These are phyloP conservation scores for Echinosophora koreensis DNA, from an alignment of 306 rosid genomes.

Conservation along the genomic window DNA sequence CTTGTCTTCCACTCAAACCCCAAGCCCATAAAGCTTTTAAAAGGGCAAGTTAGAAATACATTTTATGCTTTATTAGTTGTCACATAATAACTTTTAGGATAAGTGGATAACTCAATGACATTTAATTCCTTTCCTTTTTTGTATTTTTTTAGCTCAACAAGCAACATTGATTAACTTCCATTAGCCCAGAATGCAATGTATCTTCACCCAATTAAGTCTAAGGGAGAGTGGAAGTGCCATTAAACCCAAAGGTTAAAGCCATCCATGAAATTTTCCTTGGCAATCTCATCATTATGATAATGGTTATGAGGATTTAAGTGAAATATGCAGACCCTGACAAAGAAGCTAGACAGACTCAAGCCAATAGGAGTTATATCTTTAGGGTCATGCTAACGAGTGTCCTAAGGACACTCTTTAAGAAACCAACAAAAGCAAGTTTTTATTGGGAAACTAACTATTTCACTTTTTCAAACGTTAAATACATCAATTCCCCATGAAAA, in stretches of 20 bases:
- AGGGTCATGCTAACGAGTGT: too few relatives aligned
- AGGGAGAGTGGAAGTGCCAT: conserved; percentile 5
- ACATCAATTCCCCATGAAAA: too few relatives aligned
- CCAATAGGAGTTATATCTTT: conserved; percentile 2
- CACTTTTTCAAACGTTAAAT: too few relatives aligned
- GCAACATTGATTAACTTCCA: conserved; percentile 14
- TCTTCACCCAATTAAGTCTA: not conserved
- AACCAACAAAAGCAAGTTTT: too few relatives aligned
- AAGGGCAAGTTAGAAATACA: too few relatives aligned
- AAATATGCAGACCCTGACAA: not conserved
- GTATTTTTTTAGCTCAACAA: not conserved
- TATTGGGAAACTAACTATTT: too few relatives aligned
- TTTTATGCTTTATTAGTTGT: too few relatives aligned
- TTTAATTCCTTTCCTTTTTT: not conserved
- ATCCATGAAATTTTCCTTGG: not conserved
- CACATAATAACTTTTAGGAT: not conserved
- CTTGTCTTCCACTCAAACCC: conserved; percentile 20
- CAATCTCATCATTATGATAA: conserved; percentile 1
- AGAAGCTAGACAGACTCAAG: conserved; percentile 20
- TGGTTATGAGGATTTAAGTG: not conserved
- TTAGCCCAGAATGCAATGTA: not conserved
- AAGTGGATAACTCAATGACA: not conserved
- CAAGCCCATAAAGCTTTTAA: not conserved
- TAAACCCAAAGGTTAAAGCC: conserved; percentile 1
- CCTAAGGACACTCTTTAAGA: too few relatives aligned